phyloP scores from a whole-genome alignment of 2,329 filamentous ascomycete genomes.

The Penicillium sclerotiorum region DNA sequence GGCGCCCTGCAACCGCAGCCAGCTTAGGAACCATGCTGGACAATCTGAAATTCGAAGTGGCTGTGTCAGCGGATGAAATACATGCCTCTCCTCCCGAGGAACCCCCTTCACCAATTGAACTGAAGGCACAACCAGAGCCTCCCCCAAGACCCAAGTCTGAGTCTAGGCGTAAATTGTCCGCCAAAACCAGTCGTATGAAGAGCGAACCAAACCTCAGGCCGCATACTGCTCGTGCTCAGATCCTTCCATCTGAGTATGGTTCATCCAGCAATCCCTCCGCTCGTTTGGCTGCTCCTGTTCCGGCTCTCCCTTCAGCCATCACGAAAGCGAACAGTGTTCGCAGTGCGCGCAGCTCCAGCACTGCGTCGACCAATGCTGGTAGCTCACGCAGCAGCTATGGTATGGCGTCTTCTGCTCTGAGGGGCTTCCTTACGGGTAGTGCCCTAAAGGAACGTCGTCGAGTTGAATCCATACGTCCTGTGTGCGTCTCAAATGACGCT shows the following conservation, averaged over 20 bases:
- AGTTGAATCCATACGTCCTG: conserved; percentile 32
- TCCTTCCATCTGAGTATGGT: conserved; percentile 27
- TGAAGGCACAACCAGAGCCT: conserved; percentile 5
- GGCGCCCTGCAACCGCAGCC: conserved; percentile 41
- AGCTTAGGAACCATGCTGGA: conserved; percentile 44
- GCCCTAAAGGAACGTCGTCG: conserved; percentile 33
- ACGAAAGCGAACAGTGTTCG: conserved; percentile 38
- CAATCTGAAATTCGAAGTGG: conserved; percentile 39
- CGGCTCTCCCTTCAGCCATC: conserved; percentile 29
- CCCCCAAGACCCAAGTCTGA: conserved; percentile 19
- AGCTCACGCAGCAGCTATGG: conserved; percentile 41
- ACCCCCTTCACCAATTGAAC: conserved; percentile 11
- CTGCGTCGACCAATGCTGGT: conserved; percentile 37
- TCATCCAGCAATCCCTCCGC: conserved; percentile 23
- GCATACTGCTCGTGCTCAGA: conserved; percentile 30
- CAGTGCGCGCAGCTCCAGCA: conserved; percentile 42
- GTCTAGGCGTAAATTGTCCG: conserved; percentile 12
- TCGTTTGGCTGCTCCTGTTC: conserved; percentile 36
- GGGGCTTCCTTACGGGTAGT: conserved; percentile 36
- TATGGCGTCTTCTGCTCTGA: conserved; percentile 38
- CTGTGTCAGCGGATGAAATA: conserved; percentile 33
- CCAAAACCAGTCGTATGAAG: conserved; percentile 21
- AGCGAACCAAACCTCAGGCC: conserved; percentile 24
- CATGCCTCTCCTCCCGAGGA: conserved; percentile 23
- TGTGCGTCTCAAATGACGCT: conserved; percentile 36